Evolutionary conservation across 2,329 filamentous ascomycete genomes (phyloP).

Genomic region (Diaporthe australafricana): DNA sequence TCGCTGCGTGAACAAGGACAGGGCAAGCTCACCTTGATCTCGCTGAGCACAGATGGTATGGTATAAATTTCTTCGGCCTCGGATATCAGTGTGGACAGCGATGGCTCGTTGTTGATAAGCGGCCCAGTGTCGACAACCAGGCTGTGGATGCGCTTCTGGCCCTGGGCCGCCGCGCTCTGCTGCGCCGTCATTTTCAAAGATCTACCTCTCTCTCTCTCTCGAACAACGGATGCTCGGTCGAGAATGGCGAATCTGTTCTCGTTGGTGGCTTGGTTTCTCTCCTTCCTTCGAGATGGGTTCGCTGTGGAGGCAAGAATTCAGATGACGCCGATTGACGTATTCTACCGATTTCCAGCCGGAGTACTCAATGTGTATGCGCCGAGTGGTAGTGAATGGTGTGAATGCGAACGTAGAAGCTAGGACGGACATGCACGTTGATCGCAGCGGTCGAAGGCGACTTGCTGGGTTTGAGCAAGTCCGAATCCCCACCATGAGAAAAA

Average conservation of each 20-base stretch:
- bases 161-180: conserved; percentile 1
- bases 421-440: neutral
- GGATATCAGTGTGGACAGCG: conserved; percentile 82
- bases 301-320: neutral
- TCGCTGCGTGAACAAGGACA: neutral
- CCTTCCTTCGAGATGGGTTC: neutral
- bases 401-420: too few species aligned
- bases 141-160: conserved; percentile 78
- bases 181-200: neutral
- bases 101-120: conserved; percentile 91
- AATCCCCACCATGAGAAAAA: conserved; percentile 19
- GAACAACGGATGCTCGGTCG: neutral
- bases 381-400: neutral
- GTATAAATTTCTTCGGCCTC: conserved; percentile 84
- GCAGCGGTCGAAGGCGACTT: neutral
- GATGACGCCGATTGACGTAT: neutral
- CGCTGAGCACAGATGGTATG: conserved; percentile 84
- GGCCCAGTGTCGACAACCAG: conserved; percentile 92
- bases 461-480: conserved; percentile 3
- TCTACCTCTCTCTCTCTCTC: too few species aligned
- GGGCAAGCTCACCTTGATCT: conserved; percentile 74
- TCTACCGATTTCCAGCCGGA: fast-evolving
- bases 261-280: neutral
- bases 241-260: neutral
- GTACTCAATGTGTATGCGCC: too few species aligned